Percentiles rank a stretch among this genome's conserved stretches.
phyloP scores from a whole-genome alignment of 2,329 filamentous ascomycete species.

The Aspergillus felis region DNA sequence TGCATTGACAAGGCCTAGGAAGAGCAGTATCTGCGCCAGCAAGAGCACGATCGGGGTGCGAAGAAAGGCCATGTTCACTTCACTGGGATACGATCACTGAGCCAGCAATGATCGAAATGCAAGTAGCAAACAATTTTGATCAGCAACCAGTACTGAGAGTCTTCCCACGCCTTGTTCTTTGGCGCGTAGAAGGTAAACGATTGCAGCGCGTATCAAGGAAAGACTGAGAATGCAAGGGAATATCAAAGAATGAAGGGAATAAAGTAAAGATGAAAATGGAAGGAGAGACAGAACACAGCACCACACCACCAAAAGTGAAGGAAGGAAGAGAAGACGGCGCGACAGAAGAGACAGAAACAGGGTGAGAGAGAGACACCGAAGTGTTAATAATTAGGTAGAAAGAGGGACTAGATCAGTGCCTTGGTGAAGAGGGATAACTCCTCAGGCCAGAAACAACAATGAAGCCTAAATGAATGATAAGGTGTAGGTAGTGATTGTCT shows the following conservation, averaged over 20 bases:
- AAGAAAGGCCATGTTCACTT: slow-evolving; percentile 24
- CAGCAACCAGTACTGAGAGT: slow-evolving; percentile 27
- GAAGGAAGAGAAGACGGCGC: slow-evolving; percentile 3
- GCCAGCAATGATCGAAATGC: slow-evolving; percentile 25
- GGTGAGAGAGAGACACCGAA: slow-evolving; percentile 1
- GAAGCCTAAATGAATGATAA: background rate
- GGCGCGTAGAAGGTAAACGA: background rate
- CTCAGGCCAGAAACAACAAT: background rate
- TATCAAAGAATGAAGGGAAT: background rate
- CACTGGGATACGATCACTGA: slow-evolving; percentile 17
- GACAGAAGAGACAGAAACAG: slow-evolving; percentile 6
- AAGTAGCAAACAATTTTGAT: slow-evolving; percentile 11
- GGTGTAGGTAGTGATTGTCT: background rate
- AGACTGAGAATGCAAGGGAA: background rate
- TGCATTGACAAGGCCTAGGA: slow-evolving; percentile 32
- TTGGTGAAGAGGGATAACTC: background rate
- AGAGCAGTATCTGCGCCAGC: slow-evolving; percentile 28
- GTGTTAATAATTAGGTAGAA: background rate
- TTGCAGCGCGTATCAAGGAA: background rate
- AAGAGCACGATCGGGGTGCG: slow-evolving; percentile 24
- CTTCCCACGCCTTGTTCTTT: background rate
- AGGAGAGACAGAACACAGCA: background rate
- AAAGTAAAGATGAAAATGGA: background rate
- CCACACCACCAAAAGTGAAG: background rate
- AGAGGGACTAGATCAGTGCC: background rate